Base-by-base conservation (phyloP, 345 rosid species). In the Schrenkiella parvula region DNA sequence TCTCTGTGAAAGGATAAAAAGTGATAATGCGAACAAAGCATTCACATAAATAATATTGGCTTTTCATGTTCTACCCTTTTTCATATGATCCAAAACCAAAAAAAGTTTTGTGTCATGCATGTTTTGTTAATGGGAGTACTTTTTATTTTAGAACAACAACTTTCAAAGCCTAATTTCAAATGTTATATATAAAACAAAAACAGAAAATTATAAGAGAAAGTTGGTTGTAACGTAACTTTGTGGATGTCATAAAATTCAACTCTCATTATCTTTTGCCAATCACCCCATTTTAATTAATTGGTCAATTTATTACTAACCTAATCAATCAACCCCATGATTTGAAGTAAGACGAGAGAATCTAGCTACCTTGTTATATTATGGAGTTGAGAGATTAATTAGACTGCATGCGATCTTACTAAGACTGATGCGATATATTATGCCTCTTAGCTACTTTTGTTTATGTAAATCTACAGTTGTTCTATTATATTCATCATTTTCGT, bases 1-100 rank as follows among this genome's bases (percentile, higher is more conserved):
- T 58, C 29, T 57, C 31, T 26, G 37, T 59, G 78, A 74, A 67
- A 48, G 68, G 73, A 67, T 74, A 59, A 59, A 73, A 74, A 51
- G 68, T 74, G 73, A 59, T 32, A 26, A 48, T 66, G 67, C 60
- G 60, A 37, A 47, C 72, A 66, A 42, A 64, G 64, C 48, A 54
- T 64, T 55, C 71, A 72, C 71, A 56, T 65, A 18, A 28, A 60
- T 38, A 28, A 60, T 38, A 32, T 32, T 56, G 77, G 56, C 26
- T 56, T 73, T 46, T 65, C 66, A 66, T 74, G 73, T 74, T 66
- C 58, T 13, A 21, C 6, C 46, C 23, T 60, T 74, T 66, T 66
- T 28, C 78, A 48, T 59, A 50, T 58, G 68, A 58, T 74, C 68
- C 78, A 67, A 74, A 67, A 66, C 72, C 46, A 48, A 9, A 58